A percentile compares a stretch with the other conserved stretches of the same genome.
These are phyloP conservation scores for Pseudopyricularia cyperi DNA, from an alignment of 2,329 filamentous ascomycete genomes.

Conservation along the genomic window DNA sequence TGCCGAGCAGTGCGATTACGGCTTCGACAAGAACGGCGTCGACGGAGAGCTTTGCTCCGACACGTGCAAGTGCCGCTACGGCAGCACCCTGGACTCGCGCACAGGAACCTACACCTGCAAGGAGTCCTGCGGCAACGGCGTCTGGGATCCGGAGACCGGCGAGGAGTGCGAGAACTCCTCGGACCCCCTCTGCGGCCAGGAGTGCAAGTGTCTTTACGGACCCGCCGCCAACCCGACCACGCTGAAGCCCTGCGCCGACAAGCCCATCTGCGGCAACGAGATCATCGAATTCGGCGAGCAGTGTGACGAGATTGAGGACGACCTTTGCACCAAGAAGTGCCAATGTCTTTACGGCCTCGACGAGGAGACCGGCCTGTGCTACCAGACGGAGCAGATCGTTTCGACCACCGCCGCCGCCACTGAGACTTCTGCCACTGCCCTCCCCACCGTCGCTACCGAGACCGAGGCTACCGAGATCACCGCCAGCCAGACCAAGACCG, in stretches of 20 bases:
- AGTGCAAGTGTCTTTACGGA: neutral
- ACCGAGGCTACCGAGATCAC: neutral
- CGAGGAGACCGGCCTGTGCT: neutral
- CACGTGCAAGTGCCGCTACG: conserved; percentile 23
- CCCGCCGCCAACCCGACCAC: conserved; percentile 11
- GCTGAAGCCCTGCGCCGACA: neutral
- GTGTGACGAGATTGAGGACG: neutral
- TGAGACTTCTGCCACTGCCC: neutral
- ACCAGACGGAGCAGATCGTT: neutral
- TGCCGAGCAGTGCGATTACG: conserved; percentile 26
- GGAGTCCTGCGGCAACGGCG: conserved; percentile 21
- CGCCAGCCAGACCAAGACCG: too few relatives aligned
- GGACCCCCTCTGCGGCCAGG: conserved; percentile 18
- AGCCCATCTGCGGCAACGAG: neutral
- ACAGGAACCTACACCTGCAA: too few relatives aligned
- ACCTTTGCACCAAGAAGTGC: neutral
- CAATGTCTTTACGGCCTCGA: neutral
- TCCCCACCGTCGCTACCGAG: neutral
- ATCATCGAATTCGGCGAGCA: neutral
- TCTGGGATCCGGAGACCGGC: conserved; percentile 16
- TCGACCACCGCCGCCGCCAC: neutral
- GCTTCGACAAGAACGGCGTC: conserved; percentile 14
- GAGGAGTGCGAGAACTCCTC: conserved; percentile 25
- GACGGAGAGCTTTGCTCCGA: conserved; percentile 21
- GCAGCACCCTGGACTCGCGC: conserved; percentile 2